Conservation (phyloP, 805 yeast species). For the Zygosaccharomyces lentus region DNA sequence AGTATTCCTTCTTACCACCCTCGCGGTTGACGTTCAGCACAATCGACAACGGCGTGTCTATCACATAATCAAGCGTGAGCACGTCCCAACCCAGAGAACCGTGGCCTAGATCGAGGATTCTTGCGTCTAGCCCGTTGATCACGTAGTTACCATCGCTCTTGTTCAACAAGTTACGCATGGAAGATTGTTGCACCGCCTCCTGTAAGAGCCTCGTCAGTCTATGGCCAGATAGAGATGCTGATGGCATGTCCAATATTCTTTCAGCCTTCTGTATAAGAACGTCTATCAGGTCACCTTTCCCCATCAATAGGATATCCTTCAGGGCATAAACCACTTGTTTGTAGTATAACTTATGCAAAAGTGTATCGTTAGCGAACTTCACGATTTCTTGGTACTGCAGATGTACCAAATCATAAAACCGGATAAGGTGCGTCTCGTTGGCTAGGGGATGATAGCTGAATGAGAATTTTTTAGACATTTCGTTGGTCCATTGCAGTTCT, state of each 20-base stretch:
- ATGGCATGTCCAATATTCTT: slow-evolving; percentile 52
- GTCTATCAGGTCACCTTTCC: slow-evolving; percentile 79
- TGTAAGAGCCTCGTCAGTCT: slow-evolving; percentile 60
- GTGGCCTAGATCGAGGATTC: slow-evolving; percentile 69
- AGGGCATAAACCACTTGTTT: slow-evolving; percentile 55
- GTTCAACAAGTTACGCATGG: slow-evolving; percentile 40
- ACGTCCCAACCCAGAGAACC: slow-evolving; percentile 87
- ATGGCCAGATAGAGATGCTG: slow-evolving; percentile 58
- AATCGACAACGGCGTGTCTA: slow-evolving; percentile 48
- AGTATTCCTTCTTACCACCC: slow-evolving; percentile 52
- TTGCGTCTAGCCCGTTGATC: slow-evolving; percentile 66
- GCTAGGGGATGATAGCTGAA: slow-evolving; percentile 12
- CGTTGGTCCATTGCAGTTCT: slow-evolving; percentile 61
- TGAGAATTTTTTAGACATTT: slow-evolving; percentile 35
- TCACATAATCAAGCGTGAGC: slow-evolving; percentile 75
- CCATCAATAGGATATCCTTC: slow-evolving; percentile 63
- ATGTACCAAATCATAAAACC: slow-evolving; percentile 36
- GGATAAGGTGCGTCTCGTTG: slow-evolving; percentile 5
- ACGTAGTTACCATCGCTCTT: slow-evolving; percentile 38
- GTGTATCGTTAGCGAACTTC: slow-evolving; percentile 44
- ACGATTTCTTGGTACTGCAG: slow-evolving; percentile 51
- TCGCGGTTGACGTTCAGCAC: slow-evolving; percentile 49
- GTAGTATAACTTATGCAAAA: slow-evolving; percentile 48
- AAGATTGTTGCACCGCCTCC: slow-evolving; percentile 56
- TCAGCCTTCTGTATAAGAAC: slow-evolving; percentile 53